These are phyloP conservation scores for Tympanopsis confertula DNA, from an alignment of 2,329 filamentous ascomycete genomes.

Conservation along the genomic window DNA sequence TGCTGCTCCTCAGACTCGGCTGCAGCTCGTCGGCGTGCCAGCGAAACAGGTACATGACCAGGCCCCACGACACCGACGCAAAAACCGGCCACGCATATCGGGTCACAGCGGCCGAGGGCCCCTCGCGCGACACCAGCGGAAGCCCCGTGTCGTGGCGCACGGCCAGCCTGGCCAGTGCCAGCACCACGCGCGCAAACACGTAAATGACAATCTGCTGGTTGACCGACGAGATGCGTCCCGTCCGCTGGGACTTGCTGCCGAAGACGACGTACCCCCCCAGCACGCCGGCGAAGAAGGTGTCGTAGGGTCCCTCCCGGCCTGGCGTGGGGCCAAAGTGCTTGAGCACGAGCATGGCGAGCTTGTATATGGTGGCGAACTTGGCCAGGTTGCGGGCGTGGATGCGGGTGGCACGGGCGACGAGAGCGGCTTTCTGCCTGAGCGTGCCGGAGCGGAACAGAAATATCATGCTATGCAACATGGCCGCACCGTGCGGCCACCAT, in stretches of 20 bases:
- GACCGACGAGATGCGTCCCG: slow-evolving; percentile 63
- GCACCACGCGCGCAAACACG: slow-evolving; percentile 81
- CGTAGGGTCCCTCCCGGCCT: slow-evolving; percentile 58
- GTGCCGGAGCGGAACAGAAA: slow-evolving; percentile 89
- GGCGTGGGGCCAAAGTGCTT: slow-evolving; percentile 46
- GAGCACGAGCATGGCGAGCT: slow-evolving; percentile 66
- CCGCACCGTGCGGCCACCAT: not conserved
- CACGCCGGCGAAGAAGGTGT: slow-evolving; percentile 77
- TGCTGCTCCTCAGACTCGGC: slow-evolving; percentile 81
- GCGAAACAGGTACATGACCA: slow-evolving; percentile 90
- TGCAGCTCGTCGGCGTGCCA: slow-evolving; percentile 87
- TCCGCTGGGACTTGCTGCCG: slow-evolving; percentile 51
- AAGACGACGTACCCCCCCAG: slow-evolving; percentile 90
- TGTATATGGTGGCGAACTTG: slow-evolving; percentile 85
- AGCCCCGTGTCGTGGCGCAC: slow-evolving; percentile 52
- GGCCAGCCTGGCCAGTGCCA: slow-evolving; percentile 73
- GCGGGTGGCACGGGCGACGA: slow-evolving; percentile 75
- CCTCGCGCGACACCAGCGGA: slow-evolving; percentile 34
- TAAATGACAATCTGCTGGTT: slow-evolving; percentile 98
- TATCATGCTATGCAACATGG: slow-evolving; percentile 59
- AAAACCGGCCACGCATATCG: slow-evolving; percentile 85
- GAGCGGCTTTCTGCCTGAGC: slow-evolving; percentile 51
- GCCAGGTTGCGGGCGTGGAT: slow-evolving; percentile 88
- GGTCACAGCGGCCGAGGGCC: slow-evolving; percentile 34
- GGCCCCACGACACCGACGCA: slow-evolving; percentile 79